Base-by-base conservation (phyloP, 1,284 basidiomycete genomes). In the Leccinum solheimii region DNA sequence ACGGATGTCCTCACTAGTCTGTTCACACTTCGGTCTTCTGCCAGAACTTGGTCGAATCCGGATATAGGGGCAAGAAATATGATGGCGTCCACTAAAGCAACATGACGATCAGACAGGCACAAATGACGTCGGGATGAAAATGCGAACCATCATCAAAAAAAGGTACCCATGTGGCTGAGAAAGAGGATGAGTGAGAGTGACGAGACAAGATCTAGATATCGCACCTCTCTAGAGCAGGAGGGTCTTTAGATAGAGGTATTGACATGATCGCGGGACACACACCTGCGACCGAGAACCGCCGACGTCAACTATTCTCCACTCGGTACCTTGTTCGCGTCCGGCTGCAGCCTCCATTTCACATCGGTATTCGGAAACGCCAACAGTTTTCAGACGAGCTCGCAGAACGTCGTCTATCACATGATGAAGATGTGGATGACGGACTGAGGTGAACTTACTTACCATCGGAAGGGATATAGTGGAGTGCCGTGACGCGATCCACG, bases 41-140 rank as follows among this genome's bases (percentile, higher is more conserved):
- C 75, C 8, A 92, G 79, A 5, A 87, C 87, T 70, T 92, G 89
- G 74, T 92, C 90, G 67, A 92, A 92, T 11, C 84, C 87, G 30
- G 86, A 88, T 76, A 92, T 91, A 14, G 90, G 90, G 19, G 88
- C 90, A 14, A 92, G 83, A 74, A 92, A 92, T 64, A 92, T 90
- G 68, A 92, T 92, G 3, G 90, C 88, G 64, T 88, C 85, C 64
- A 87, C 86, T 86, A 61, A 1, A 23, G 23, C 34, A 53, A 53
- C 19, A 60, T 50, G n/a, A 45, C 52, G 5, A 30, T 62, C 49
- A 38, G 56, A 32, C 56, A 63, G 49, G 32, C n/a, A 48, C 8
- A 1, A 13, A 43, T 54, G 54, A 27, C 13, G 48, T 54, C 66
- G 64, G n/a, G 16, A 36, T 19, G 57, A 48, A 48, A 53, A n/a